Evolutionary conservation across 2,329 filamentous ascomycete genomes (phyloP), one percentile per base, ranked within the genome.

Genomic region (Lachnellula occidentalis): DNA sequence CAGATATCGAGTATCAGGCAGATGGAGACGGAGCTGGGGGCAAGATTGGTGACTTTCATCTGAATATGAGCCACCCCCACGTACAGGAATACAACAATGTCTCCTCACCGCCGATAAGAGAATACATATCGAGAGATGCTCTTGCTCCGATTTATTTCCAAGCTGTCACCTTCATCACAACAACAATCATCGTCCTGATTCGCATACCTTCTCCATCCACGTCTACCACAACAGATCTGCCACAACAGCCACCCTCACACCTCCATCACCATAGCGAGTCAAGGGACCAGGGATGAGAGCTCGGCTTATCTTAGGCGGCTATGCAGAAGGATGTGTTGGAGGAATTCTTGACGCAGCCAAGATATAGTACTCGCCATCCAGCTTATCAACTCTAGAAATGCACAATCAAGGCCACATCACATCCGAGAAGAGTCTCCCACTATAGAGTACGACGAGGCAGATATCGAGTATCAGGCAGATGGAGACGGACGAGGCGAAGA

Each of bases 381-480:
- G n/a, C n/a, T n/a, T n/a, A n/a, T n/a, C n/a, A n/a, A n/a, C n/a
- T n/a, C n/a, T n/a, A n/a, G n/a, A n/a, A n/a, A n/a, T n/a, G n/a
- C n/a, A n/a, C n/a, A 36, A 31, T 22, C 48, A 53, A 24, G 39
- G 56, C 0, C 51, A 61, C 5, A 61, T 67, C 34, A 17, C 43
- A 21, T 51, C 58, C 34, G 65, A 51, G 12, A 34, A 50, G n/a
- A 37, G 45, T 1, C 39, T 67, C 27, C 63, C 62, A 17, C 36
- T 34, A 11, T 64, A n/a, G n/a, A n/a, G n/a, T n/a, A 62, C 48
- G 49, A 58, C 45, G 61, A 63, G 22, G 64, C 63, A 5, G 27
- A 53, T n/a, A 15, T 61, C 5, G 52, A 58, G n/a, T 45, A 48
- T 3, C 47, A 34, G 7, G 39, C 21, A 2, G 39, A 19, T n/a